Evolutionary conservation across 2,329 filamentous ascomycete genomes (phyloP).

Genomic region (Triangularia setosa): DNA sequence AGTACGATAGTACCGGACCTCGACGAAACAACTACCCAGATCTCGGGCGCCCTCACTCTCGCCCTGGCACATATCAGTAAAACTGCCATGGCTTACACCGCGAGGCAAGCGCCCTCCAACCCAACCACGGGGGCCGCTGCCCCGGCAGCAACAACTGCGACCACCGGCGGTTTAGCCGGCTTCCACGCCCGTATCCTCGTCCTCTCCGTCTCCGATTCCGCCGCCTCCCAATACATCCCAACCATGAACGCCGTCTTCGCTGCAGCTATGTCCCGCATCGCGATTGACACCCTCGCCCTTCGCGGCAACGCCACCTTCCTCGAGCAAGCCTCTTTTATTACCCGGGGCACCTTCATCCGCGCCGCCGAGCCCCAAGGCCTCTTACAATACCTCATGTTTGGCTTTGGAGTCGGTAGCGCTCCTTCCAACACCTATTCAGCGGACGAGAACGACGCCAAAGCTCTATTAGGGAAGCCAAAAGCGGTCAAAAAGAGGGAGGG

Average conservation of each 20-base stretch:
- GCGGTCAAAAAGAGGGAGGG: neutral
- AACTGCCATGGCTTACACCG: conserved; percentile 60
- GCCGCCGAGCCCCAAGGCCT: conserved; percentile 63
- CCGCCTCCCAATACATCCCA: conserved; percentile 90
- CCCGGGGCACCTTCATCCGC: conserved; percentile 53
- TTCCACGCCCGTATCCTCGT: conserved; percentile 83
- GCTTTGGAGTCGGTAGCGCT: conserved; percentile 52
- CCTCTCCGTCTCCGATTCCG: conserved; percentile 78
- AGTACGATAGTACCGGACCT: conserved; percentile 64
- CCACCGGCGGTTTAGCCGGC: conserved; percentile 38
- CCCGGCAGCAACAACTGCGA: conserved; percentile 29
- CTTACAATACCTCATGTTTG: conserved; percentile 92
- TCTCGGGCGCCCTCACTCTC: conserved; percentile 85
- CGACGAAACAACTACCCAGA: conserved; percentile 77
- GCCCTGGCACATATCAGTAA: conserved; percentile 91
- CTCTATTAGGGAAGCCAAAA: neutral
- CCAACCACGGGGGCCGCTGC: conserved; percentile 30
- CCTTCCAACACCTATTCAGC: conserved; percentile 29
- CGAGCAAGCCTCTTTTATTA: conserved; percentile 76
- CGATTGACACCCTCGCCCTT: conserved; percentile 87
- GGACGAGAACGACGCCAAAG: neutral
- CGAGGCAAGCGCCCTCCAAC: conserved; percentile 34
- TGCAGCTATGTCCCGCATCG: conserved; percentile 79
- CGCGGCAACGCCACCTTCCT: conserved; percentile 85
- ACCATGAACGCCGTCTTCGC: conserved; percentile 99